Conservation (phyloP, 352 stramenopile genomes). For the Thraustochytrium sp. region DNA sequence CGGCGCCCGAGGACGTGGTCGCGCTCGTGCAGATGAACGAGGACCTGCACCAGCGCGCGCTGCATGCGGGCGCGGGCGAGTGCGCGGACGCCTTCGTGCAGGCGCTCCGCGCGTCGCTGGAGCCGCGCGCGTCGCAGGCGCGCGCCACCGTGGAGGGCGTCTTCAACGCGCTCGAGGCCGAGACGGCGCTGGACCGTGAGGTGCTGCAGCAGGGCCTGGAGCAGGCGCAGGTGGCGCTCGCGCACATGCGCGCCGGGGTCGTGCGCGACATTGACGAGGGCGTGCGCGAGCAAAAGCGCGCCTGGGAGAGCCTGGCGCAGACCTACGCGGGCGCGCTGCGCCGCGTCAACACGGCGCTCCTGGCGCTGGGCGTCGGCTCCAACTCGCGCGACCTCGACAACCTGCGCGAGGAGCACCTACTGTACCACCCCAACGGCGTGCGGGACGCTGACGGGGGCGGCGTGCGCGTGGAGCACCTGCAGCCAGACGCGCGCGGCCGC, state of each 20-base stretch:
- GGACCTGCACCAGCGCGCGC: background rate
- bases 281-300: background rate
- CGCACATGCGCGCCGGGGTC: background rate
- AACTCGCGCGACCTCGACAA: background rate
- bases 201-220: background rate
- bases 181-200: background rate
- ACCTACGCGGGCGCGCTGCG: background rate
- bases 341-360: background rate
- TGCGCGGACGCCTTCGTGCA: background rate
- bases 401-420: background rate
- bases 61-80: background rate
- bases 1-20: background rate
- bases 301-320: background rate
- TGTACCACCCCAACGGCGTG: background rate
- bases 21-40: constrained; percentile 13
- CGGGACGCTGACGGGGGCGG: background rate
- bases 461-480: background rate
- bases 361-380: background rate
- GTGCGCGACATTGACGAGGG: background rate
- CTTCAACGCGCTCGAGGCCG: background rate
- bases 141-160: background rate
- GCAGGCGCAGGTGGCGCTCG: background rate
- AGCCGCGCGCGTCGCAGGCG: background rate
- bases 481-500: background rate
- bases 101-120: background rate